A percentile compares a stretch with the other conserved stretches of the same genome.
phyloP scores from a whole-genome alignment of 768 basidiomycete species.

The Coprinopsis strossmayeri region DNA sequence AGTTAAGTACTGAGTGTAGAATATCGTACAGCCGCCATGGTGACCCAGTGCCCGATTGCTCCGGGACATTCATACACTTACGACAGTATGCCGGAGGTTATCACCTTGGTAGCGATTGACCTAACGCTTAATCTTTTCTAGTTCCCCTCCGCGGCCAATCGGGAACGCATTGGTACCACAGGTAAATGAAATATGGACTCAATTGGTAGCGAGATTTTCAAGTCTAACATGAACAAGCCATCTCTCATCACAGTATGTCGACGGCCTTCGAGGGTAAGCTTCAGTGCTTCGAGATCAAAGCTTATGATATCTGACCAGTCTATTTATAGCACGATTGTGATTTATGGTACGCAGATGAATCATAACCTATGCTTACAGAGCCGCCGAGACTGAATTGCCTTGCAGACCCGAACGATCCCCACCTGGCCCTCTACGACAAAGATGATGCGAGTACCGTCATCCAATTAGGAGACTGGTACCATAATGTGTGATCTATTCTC shows the following conservation, averaged over 20 bases:
- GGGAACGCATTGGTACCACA: constrained; percentile 17
- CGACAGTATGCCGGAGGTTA: constrained; percentile 11
- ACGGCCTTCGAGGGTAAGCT: constrained; percentile 22
- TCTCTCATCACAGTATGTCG: constrained; percentile 18
- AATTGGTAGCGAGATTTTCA: not conserved
- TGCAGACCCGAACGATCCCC: constrained; percentile 11
- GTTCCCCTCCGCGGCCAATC: constrained; percentile 13
- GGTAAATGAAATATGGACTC: constrained; percentile 4
- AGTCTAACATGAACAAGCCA: constrained; percentile 9
- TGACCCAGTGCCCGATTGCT: constrained; percentile 14
- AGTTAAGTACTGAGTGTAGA: not conserved
- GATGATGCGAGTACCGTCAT: constrained; percentile 12
- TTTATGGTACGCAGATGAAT: constrained; percentile 19
- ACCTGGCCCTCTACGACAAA: constrained; percentile 11
- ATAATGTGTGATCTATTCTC: constrained; percentile 2
- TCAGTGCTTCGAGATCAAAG: not conserved
- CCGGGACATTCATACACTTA: constrained; percentile 16
- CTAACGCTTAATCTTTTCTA: constrained; percentile 2
- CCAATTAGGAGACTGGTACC: constrained; percentile 13
- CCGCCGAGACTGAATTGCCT: not conserved
- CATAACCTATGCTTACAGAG: constrained; percentile 14
- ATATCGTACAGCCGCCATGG: constrained; percentile 5
- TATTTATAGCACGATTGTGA: constrained; percentile 9
- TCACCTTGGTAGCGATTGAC: not conserved
- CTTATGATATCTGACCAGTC: not conserved